These are phyloP conservation scores for Pleurotus tuber-regium DNA, from an alignment of 768 basidiomycete genomes.

Conservation along the genomic window DNA sequence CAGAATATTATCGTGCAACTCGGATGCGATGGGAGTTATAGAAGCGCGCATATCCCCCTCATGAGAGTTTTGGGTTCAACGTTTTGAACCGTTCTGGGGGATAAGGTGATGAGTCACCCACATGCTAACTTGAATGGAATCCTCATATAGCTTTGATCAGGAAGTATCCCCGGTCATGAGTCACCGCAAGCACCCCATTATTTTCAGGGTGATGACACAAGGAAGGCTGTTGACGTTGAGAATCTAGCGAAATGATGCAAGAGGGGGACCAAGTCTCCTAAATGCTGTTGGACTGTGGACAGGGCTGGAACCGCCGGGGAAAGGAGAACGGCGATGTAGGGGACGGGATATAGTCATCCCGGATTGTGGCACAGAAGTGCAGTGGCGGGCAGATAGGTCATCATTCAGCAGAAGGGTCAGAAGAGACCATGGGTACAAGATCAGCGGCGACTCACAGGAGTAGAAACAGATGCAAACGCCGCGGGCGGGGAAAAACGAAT, in stretches of 20 bases:
- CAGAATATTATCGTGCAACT: slow-evolving; percentile 1
- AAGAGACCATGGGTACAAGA: too few species aligned
- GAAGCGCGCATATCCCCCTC: neutral
- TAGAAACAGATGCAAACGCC: neutral
- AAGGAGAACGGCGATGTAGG: neutral
- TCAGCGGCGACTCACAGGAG: neutral
- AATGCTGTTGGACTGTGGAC: neutral
- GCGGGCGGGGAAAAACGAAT: too few species aligned
- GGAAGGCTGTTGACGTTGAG: neutral
- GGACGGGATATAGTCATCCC: neutral
- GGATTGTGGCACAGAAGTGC: too few species aligned
- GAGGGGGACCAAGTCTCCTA: neutral
- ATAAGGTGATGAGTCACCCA: neutral
- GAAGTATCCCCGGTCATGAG: neutral
- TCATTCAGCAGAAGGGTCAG: too few species aligned
- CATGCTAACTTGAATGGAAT: neutral
- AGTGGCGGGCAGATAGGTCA: too few species aligned
- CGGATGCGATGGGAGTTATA: too few species aligned
- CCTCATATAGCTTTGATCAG: neutral
- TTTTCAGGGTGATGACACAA: neutral
- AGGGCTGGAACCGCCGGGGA: neutral
- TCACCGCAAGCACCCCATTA: neutral
- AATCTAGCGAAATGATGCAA: neutral
- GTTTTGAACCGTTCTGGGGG: slow-evolving; percentile 9
- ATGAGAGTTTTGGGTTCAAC: slow-evolving; percentile 9